Percentiles rank a stretch among this genome's conserved stretches.
phyloP scores from a whole-genome alignment of 2,329 filamentous ascomycete genomes.

The Fusarium bulbicola region DNA sequence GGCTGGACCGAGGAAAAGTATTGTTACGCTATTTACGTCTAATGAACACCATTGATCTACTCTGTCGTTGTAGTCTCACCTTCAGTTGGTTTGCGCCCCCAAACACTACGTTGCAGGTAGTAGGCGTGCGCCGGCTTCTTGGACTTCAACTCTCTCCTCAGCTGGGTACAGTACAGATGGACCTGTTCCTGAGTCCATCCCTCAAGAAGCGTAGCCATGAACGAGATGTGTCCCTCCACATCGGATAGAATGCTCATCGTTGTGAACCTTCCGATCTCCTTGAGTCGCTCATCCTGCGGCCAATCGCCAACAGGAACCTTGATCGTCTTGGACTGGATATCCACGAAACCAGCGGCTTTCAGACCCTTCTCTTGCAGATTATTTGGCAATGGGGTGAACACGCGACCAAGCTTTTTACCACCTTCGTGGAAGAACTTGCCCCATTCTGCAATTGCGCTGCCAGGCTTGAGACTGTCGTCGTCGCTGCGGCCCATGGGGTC shows the following conservation, averaged over 20 bases:
- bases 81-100: conserved; percentile 25
- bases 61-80: background rate
- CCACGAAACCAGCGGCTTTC: conserved; percentile 30
- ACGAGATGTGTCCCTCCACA: conserved; percentile 46
- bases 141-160: conserved; percentile 43
- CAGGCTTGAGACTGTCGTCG: conserved; percentile 42
- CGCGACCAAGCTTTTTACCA: conserved; percentile 43
- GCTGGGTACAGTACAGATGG: conserved; percentile 44
- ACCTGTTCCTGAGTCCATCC: conserved; percentile 49
- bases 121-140: conserved; percentile 42
- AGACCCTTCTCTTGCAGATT: conserved; percentile 31
- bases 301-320: conserved; percentile 35
- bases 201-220: conserved; percentile 47
- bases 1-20: conserved; percentile 21
- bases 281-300: conserved; percentile 26
- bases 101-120: conserved; percentile 44
- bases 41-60: conserved; percentile 17
- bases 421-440: conserved; percentile 42
- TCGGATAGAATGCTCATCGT: conserved; percentile 48
- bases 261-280: conserved; percentile 40
- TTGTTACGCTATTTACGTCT: conserved; percentile 14
- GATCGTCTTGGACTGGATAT: conserved; percentile 32
- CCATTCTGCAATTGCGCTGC: conserved; percentile 42
- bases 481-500: conserved; percentile 41
- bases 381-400: conserved; percentile 34